These are phyloP conservation scores for Prillingera fragicola DNA, from an alignment of 1,284 basidiomycete genomes.

Conservation along the genomic window DNA sequence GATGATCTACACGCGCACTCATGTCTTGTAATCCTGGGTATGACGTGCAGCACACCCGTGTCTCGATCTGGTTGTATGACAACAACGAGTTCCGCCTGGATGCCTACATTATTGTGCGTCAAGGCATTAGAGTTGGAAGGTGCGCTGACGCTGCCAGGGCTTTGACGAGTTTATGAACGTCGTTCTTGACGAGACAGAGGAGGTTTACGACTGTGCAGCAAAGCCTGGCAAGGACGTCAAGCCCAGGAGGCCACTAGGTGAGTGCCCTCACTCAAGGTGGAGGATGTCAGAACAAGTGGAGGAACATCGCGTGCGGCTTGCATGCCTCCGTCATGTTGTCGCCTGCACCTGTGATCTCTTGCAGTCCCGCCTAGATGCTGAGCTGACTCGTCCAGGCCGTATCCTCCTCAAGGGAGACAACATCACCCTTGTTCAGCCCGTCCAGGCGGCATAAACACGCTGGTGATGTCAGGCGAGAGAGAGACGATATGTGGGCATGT, in stretches of 20 bases:
- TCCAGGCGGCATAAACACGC: conserved; percentile 8
- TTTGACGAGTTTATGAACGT: conserved; percentile 99
- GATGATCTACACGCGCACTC: background rate
- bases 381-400: conserved; percentile 60
- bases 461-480: background rate
- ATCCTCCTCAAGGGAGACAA: conserved; percentile 93
- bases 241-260: conserved; percentile 37
- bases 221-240: conserved; percentile 77
- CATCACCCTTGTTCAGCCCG: conserved; percentile 83
- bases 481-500: background rate
- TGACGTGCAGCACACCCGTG: conserved; percentile 64
- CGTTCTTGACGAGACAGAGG: conserved; percentile 89
- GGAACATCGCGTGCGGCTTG: background rate
- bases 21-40: background rate
- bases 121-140: conserved; percentile 13
- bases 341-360: no score
- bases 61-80: conserved; percentile 95
- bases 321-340: conserved; percentile 1
- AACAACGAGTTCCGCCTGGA: conserved; percentile 96
- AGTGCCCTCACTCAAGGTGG: conserved; percentile 11
- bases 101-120: conserved; percentile 87
- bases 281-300: background rate
- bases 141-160: conserved; percentile 57
- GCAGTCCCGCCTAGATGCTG: background rate
- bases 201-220: conserved; percentile 82